Evolutionary conservation across 2,329 filamentous ascomycete species (phyloP), one percentile per base, ranked within the genome.

Genomic region (Colletotrichum chrysophilum): DNA sequence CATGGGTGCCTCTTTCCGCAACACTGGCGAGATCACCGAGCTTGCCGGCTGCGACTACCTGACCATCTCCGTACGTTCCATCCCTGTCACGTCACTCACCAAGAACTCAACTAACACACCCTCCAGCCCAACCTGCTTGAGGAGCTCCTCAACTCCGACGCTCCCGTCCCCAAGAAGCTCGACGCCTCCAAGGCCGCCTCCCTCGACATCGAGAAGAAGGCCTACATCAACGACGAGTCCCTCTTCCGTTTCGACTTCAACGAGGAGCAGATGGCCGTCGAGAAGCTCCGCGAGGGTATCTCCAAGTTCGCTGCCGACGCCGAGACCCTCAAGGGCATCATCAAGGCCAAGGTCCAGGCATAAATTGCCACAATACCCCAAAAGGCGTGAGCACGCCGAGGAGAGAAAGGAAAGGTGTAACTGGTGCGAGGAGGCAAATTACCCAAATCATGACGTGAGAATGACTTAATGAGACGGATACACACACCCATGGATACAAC

Each of bases 271-370:
- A 99, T 99, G 97, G 97, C 95, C 78, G 95, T 98, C 80, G 96
- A 98, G 94, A 99, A 99, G 94, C 93, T 99, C 82, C 95, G 96
- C 78, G 97, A 99, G 89, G 97, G 97, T 88, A 99, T 99, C 91
- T 97, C 95, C 91, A 98, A 98, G 90, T 99, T 99, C 84, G 96
- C 97, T 75, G 97, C 97, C 81, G 97, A 99, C 84, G 96, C 97
- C 80, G 89, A 96, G 80, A 98, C 95, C 76, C 93, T 99, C 82
- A 98, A 98, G 94, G 91, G 92, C 79, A 96, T 98, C 83, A 91
- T 99, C 84, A 94, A 94, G 91, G 87, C 92, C 88, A 98, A 98
- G 95, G 91, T 98, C 81, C 70, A 79, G 71, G 85, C 86, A 77
- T 88, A 88, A 85, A 79, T 71, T 30, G 58, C 7, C 26, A 14